These are phyloP conservation scores for Galerina marginata DNA, from an alignment of 768 basidiomycete species.

Conservation along the genomic window DNA sequence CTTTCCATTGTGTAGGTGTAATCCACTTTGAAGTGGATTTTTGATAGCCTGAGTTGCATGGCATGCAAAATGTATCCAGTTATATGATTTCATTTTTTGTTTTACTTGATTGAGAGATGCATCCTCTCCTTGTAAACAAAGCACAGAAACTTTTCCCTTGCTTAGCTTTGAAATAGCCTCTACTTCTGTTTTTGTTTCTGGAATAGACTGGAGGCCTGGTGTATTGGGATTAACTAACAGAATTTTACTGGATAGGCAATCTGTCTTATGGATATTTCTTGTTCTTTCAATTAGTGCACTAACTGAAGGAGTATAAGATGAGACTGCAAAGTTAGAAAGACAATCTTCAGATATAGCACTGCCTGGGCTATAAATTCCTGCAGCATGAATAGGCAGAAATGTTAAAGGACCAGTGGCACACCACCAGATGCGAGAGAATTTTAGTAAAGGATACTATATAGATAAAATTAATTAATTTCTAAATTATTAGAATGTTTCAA, in stretches of 20 bases:
- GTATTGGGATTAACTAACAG: conserved; percentile 18
- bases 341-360: neutral
- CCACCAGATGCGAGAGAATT: conserved; percentile 31
- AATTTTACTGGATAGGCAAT: neutral
- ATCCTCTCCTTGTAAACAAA: conserved; percentile 12
- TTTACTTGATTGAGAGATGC: conserved; percentile 15
- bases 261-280: neutral
- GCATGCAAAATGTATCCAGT: conserved; percentile 41
- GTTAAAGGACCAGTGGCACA: conserved; percentile 36
- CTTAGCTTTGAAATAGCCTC: neutral
- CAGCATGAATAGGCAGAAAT: conserved; percentile 17
- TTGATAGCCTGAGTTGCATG: conserved; percentile 36
- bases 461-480: neutral
- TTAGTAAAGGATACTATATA: neutral
- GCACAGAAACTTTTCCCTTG: neutral
- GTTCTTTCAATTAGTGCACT: conserved; percentile 19
- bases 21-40: conserved; percentile 28
- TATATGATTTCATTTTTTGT: conserved; percentile 14
- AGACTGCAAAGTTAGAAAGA: conserved; percentile 20
- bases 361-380: conserved; percentile 27
- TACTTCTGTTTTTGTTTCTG: conserved; percentile 13
- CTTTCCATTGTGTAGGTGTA: conserved; percentile 22
- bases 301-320: conserved; percentile 5
- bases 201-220: conserved; percentile 13
- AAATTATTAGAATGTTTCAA: neutral